Conservation (phyloP, 768 basidiomycete genomes). For the Pleurotus tuber-regium region DNA sequence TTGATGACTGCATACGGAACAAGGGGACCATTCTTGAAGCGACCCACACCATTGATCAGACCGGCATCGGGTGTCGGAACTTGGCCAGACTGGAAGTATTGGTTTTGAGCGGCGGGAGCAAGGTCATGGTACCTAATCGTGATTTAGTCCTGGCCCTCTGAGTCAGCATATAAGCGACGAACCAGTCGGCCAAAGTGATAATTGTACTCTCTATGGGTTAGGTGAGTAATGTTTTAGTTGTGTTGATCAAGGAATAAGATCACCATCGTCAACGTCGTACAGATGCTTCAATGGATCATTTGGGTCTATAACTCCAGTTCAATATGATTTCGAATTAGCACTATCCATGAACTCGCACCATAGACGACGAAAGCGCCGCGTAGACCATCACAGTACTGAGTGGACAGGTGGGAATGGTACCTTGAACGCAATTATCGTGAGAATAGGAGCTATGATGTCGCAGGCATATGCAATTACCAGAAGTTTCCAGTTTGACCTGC, state of each 20-base stretch:
- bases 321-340: background rate
- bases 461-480: constrained; percentile 19
- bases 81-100: constrained; percentile 29
- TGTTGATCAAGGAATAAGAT: too few relatives aligned
- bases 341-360: constrained; percentile 12
- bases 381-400: constrained; percentile 51
- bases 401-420: constrained; percentile 45
- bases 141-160: background rate
- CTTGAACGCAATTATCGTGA: too few relatives aligned
- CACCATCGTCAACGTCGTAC: constrained; percentile 42
- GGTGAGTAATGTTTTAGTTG: background rate
- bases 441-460: too few relatives aligned
- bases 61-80: constrained; percentile 37
- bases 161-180: constrained; percentile 3
- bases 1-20: constrained; percentile 40
- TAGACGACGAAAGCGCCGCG: constrained; percentile 28
- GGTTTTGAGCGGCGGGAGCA: constrained; percentile 35
- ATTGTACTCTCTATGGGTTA: constrained; percentile 25
- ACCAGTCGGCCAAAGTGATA: constrained; percentile 34
- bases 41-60: constrained; percentile 44
- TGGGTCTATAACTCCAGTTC: too few relatives aligned
- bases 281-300: constrained; percentile 32
- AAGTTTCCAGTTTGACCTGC: constrained; percentile 32
- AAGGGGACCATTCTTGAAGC: constrained; percentile 37
- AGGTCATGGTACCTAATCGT: constrained; percentile 18